These are phyloP conservation scores for Urtica urens DNA, from an alignment of 306 rosid species.

Conservation along the genomic window DNA sequence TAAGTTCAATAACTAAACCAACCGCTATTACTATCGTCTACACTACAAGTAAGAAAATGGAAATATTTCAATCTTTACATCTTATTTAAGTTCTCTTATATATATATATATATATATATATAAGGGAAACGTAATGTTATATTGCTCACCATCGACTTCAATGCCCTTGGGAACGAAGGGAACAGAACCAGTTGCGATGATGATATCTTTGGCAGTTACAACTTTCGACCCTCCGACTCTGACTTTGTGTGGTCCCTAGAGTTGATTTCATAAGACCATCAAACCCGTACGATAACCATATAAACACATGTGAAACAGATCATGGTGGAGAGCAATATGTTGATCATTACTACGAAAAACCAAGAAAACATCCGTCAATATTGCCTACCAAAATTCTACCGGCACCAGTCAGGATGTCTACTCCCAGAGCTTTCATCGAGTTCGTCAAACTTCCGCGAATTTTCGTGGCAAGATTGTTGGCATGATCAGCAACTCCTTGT, in stretches of 20 bases:
- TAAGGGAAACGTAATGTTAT: too few relatives aligned
- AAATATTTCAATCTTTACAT: too few relatives aligned
- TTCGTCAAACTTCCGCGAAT: conserved; percentile 78
- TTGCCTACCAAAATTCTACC: conserved; percentile 75
- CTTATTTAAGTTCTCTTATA: too few relatives aligned
- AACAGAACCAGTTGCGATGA: conserved; percentile 95
- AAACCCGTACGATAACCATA: conserved; percentile 9
- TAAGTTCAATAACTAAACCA: too few relatives aligned
- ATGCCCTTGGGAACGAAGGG: conserved; percentile 97
- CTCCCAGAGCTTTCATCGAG: conserved; percentile 94
- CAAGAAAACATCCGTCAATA: too few relatives aligned
- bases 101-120: too few relatives aligned
- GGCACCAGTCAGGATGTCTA: conserved; percentile 81
- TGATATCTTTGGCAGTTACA: conserved; percentile 77
- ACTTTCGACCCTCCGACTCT: conserved; percentile 71
- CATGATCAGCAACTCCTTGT: conserved; percentile 98
- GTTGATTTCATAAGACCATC: conserved; percentile 11
- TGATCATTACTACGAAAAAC: too few relatives aligned
- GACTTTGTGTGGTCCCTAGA: conserved; percentile 88
- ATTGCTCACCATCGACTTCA: conserved; percentile 75
- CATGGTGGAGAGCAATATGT: neutral
- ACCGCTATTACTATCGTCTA: too few relatives aligned
- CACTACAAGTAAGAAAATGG: too few relatives aligned
- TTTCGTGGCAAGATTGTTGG: conserved; percentile 90
- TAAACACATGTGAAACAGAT: neutral